Base-by-base conservation (phyloP, 768 basidiomycete species). In the Mycena latifolia region DNA sequence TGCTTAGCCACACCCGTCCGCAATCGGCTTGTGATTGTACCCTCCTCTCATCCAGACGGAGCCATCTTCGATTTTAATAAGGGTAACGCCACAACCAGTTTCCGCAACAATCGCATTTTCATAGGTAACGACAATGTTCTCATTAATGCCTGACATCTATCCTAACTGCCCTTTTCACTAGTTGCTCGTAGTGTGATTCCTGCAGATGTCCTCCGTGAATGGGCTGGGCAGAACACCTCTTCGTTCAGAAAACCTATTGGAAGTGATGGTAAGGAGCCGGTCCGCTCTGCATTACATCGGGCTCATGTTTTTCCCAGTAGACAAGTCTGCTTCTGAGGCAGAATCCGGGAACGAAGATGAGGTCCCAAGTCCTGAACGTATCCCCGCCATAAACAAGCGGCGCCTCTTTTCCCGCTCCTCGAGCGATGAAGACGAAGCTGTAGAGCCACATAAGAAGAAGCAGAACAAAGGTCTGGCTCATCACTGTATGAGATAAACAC, bases 41-140 rank as follows among this genome's bases (percentile, higher is more conserved):
- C 43, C 15, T 2, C 4, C n/a, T 3, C 8, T 2, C 46, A 22
- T 39, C 61, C 61, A 10, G 25, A 31, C 12, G 61, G 61, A 17
- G 2, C 10, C 15, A 25, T 15, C 18, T 3, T 62, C 8, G 52
- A 53, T 25, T 31, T 29, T 14, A 41, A 53, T 29, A 61, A 61
- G 33, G 60, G 61, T 17, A 33, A 18, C 14, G 17, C 9, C 4
- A 35, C 53, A 1, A 47, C 29, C 1, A 45, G 61, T 2, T 62
- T 46, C 20, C 29, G 25, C 9, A 33, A 47, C 52, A 47, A 15
- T 8, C 52, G 27, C 0, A 25, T 62, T 5, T 54, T 62, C 35
- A 62, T 62, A 5, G 61, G 61, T 62, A 35, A n/a, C 27, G 4
- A 31, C 39, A 14, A 24, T 55, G 31, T n/a, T n/a, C n/a, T n/a